Evolutionary conservation across 768 basidiomycete species (phyloP).

Genomic region (Erythrobasidium yunnanense): DNA sequence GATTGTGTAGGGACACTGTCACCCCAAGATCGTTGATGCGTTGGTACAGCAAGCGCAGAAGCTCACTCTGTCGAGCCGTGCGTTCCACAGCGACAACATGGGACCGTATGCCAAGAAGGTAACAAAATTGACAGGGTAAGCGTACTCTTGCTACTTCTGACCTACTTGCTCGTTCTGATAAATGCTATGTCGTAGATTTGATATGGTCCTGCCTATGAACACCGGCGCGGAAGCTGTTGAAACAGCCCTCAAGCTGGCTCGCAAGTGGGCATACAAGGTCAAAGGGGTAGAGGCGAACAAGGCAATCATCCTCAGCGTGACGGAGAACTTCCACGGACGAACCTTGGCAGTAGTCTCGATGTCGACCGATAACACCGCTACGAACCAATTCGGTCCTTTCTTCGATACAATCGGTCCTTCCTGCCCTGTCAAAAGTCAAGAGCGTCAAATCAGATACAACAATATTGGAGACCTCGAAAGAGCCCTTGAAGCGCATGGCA

Average conservation of each 20-base stretch:
- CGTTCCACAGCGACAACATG: constrained; percentile 88
- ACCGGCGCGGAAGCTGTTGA: constrained; percentile 98
- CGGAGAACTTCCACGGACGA: constrained; percentile 90
- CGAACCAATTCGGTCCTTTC: constrained; percentile 82
- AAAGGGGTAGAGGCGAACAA: constrained; percentile 70
- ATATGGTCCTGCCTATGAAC: constrained; percentile 97
- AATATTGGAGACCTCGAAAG: constrained; percentile 67
- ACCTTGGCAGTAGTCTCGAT: constrained; percentile 55
- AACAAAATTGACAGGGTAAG: constrained; percentile 73
- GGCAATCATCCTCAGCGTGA: constrained; percentile 73
- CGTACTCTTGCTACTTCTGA: constrained; percentile 40
- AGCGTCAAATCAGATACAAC: constrained; percentile 62
- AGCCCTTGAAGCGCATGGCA: constrained; percentile 67
- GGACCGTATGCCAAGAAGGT: constrained; percentile 79
- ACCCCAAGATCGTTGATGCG: constrained; percentile 71
- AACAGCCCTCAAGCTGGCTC: constrained; percentile 84
- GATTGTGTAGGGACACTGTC: constrained; percentile 73
- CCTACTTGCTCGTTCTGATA: not conserved
- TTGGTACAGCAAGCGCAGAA: constrained; percentile 74
- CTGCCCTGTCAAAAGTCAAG: constrained; percentile 44
- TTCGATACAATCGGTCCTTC: constrained; percentile 71
- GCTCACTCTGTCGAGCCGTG: constrained; percentile 85
- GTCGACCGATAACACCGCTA: constrained; percentile 87
- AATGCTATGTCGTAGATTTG: constrained; percentile 20
- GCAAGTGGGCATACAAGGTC: constrained; percentile 91